These are phyloP conservation scores for Nephelium lappaceum DNA, from an alignment of 345 rosid genomes.

Conservation along the genomic window DNA sequence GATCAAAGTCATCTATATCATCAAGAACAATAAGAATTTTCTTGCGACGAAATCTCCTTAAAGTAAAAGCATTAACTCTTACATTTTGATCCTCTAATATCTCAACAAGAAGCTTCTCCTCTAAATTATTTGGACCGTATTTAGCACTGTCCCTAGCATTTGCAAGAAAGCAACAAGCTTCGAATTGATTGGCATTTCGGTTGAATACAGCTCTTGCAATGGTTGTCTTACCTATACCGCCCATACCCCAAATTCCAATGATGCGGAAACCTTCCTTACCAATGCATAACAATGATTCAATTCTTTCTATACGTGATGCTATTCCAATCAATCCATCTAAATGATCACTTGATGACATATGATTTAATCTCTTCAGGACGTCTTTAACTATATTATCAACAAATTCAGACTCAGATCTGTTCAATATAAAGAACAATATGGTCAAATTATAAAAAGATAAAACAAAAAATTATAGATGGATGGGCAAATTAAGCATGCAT, in stretches of 20 bases:
- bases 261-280: slow-evolving; percentile 1
- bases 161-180: slow-evolving; percentile 32
- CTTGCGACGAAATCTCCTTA: neutral
- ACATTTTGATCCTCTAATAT: neutral
- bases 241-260: slow-evolving; percentile 34
- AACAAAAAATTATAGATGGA: neutral
- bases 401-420: slow-evolving; percentile 20
- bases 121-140: neutral
- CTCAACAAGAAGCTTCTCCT: slow-evolving; percentile 8
- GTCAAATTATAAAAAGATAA: neutral
- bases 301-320: neutral
- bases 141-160: slow-evolving; percentile 30
- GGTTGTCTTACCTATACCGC: slow-evolving; percentile 44
- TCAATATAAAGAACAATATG: neutral
- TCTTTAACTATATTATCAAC: slow-evolving; percentile 1
- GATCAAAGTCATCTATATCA: slow-evolving; percentile 8
- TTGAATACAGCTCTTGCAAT: slow-evolving; percentile 35
- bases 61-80: neutral
- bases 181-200: slow-evolving; percentile 23
- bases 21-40: slow-evolving; percentile 22
- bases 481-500: too few relatives aligned
- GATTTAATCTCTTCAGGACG: slow-evolving; percentile 1
- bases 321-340: slow-evolving; percentile 13
- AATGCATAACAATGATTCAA: neutral
- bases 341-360: neutral